A percentile compares a stretch with the other conserved stretches of the same genome.
phyloP scores from a whole-genome alignment of 2,329 filamentous ascomycete species.

The Clarireedia homoeocarpa region DNA sequence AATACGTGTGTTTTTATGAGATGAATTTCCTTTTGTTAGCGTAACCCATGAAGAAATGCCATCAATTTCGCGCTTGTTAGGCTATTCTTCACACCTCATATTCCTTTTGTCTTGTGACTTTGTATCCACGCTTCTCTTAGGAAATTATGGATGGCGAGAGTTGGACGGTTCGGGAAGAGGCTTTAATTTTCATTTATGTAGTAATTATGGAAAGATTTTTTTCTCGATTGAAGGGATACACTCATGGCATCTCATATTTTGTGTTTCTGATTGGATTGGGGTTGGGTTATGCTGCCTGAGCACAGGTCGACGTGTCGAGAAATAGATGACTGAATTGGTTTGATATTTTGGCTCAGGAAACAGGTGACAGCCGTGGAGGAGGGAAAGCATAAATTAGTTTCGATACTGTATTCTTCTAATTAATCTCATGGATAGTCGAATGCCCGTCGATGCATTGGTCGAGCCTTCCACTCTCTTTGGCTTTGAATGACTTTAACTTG shows the following conservation, averaged over 20 bases:
- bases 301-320: not conserved
- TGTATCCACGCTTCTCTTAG: not conserved
- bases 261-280: not conserved
- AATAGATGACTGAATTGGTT: not conserved
- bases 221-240: not conserved
- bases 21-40: slow-evolving; percentile 3
- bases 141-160: not conserved
- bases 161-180: not conserved
- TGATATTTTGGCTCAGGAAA: slow-evolving; percentile 23
- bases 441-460: too few species aligned
- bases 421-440: not conserved
- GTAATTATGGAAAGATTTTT: slow-evolving; percentile 3
- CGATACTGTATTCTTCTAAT: slow-evolving; percentile 3
- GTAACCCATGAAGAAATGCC: slow-evolving; percentile 4
- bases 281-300: slow-evolving; percentile 20
- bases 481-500: not conserved
- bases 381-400: slow-evolving; percentile 3
- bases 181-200: slow-evolving; percentile 3
- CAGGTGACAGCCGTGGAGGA: slow-evolving; percentile 35
- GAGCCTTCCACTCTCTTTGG: too few species aligned
- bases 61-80: not conserved
- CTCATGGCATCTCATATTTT: not conserved
- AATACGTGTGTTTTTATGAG: not conserved
- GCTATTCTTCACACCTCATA: not conserved
- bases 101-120: not conserved